A percentile compares a stretch with the other conserved stretches of the same genome.
phyloP scores from a whole-genome alignment of 495 filamentous ascomycete species.

The Aspergillus diversus region DNA sequence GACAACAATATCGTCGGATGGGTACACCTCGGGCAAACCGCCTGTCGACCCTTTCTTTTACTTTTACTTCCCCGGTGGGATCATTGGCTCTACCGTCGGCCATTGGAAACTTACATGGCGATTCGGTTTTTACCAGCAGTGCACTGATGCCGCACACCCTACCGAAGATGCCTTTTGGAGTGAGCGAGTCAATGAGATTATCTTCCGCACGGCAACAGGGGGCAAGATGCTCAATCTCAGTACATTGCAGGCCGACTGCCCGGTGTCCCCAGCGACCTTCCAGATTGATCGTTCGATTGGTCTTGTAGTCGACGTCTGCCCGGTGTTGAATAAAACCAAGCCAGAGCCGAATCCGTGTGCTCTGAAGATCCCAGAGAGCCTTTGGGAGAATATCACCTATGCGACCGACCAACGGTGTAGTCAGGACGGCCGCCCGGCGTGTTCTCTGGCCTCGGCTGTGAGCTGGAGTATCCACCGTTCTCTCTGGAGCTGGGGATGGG shows the following conservation, averaged over 20 bases:
- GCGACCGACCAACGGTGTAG: not conserved
- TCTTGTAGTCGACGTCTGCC: not conserved
- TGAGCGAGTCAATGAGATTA: not conserved
- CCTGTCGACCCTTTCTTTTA: conserved; percentile 11
- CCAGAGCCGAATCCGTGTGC: not conserved
- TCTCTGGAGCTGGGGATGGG: not conserved
- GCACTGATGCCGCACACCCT: not conserved
- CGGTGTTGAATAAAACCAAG: not conserved
- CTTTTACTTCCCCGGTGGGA: conserved; percentile 10
- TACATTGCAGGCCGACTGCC: not conserved
- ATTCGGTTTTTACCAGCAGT: conserved; percentile 2
- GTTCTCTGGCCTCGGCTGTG: not conserved
- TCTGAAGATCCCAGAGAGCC: not conserved
- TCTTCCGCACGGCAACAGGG: conserved; percentile 3
- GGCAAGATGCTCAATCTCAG: not conserved
- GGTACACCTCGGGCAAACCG: not conserved
- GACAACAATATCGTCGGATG: not conserved
- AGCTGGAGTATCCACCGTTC: not conserved
- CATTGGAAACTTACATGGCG: conserved; percentile 10
- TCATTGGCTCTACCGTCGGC: not conserved
- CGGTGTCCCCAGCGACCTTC: not conserved
- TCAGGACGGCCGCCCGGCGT: not conserved
- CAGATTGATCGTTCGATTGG: not conserved
- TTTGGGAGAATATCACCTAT: conserved; percentile 8
- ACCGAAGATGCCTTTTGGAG: not conserved